A percentile compares a stretch with the other conserved stretches of the same genome.
These are phyloP conservation scores for Rhododendron simsii DNA, from an alignment of 148 eudicot species.

Conservation along the genomic window DNA sequence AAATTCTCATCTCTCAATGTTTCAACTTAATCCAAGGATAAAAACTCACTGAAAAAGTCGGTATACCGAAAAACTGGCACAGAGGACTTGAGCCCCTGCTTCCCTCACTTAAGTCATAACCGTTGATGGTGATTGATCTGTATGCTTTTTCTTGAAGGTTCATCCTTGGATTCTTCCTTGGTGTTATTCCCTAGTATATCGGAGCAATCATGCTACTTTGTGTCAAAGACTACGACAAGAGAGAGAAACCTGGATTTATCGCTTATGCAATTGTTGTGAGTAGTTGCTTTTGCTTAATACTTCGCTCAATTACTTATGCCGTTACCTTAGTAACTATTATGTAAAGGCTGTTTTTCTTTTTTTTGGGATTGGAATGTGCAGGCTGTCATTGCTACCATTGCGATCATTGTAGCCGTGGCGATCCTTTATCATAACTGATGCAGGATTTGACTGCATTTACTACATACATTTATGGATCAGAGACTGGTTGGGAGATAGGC, in stretches of 20 bases:
- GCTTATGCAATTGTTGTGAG: background rate
- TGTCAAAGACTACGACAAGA: background rate
- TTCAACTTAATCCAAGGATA: background rate
- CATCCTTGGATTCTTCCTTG: background rate
- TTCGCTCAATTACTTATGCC: background rate
- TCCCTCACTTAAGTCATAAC: background rate
- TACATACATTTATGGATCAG: too few species aligned
- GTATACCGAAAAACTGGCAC: background rate
- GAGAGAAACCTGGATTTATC: background rate
- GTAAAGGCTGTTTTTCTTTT: background rate
- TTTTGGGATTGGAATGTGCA: background rate
- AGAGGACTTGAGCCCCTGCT: background rate
- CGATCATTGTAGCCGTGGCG: too few species aligned
- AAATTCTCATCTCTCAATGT: background rate
- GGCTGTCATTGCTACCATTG: too few species aligned
- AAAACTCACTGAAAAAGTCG: background rate
- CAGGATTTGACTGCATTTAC: too few species aligned
- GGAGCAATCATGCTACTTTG: background rate
- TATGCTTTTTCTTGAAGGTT: background rate
- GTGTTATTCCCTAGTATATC: background rate
- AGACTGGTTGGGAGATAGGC: too few species aligned
- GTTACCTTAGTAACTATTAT: background rate
- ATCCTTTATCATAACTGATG: too few species aligned
- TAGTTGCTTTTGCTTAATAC: background rate
- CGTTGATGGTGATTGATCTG: background rate